phyloP scores from a whole-genome alignment of 1,284 basidiomycete species.

The Laetiporus sulphureus region DNA sequence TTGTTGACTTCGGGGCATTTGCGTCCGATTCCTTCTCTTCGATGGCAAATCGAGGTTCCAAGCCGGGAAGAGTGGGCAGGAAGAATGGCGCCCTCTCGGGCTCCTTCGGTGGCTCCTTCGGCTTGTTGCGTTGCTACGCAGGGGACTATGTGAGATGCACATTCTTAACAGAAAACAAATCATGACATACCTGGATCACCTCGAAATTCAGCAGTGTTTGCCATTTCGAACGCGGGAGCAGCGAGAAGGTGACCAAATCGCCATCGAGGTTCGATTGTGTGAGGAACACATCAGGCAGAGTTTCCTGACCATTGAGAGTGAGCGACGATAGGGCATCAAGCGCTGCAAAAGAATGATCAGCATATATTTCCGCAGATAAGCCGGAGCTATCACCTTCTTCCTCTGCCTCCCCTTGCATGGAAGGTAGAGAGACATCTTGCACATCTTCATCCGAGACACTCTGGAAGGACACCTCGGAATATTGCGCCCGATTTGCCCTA shows the following conservation, averaged over 20 bases:
- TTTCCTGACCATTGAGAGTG: constrained; percentile 47
- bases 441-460: constrained; percentile 70
- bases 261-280: constrained; percentile 83
- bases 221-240: constrained; percentile 92
- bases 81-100: constrained; percentile 98
- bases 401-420: constrained; percentile 75
- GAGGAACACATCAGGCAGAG: constrained; percentile 62
- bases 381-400: constrained; percentile 48
- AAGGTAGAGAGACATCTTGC: constrained; percentile 67
- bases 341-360: constrained; percentile 33
- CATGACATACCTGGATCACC: constrained; percentile 71
- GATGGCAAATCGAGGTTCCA: constrained; percentile 74
- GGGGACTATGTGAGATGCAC: constrained; percentile 6
- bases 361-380: not conserved
- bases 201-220: constrained; percentile 95
- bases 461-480: constrained; percentile 75
- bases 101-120: constrained; percentile 91
- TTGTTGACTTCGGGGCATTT: constrained; percentile 39
- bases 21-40: constrained; percentile 34
- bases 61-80: constrained; percentile 82
- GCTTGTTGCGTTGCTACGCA: constrained; percentile 82
- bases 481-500: constrained; percentile 95
- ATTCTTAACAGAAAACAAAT: not conserved
- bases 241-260: constrained; percentile 85
- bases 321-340: constrained; percentile 50